Evolutionary conservation across 306 rosid species (phyloP), one percentile per base, ranked within the genome.

Genomic region (Casuarina cunninghamiana): DNA sequence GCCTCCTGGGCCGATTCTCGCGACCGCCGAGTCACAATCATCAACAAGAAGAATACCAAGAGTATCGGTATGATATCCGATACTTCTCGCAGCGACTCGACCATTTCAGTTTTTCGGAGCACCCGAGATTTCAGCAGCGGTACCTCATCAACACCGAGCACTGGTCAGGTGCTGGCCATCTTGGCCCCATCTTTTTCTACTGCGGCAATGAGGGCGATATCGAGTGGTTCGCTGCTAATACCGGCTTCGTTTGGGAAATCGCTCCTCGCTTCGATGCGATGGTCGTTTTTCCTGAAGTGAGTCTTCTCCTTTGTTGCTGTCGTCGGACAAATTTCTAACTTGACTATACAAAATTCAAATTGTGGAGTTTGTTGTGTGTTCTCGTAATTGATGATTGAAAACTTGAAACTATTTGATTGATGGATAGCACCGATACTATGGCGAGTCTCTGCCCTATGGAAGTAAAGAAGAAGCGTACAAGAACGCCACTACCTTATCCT

Each of bases 191-290:
- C 72, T 92, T 94, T 85, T 50, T 92, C 71, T 92, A 94, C 86
- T 91, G 96, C 76, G 98, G 98, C 73, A 94, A 94, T 77, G 98
- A 94, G 85, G 97, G 98, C 7, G 93, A 87, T 71, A 94, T 94
- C 79, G 86, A 65, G 2, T 94, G 97, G 98, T 94, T 94, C 83
- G 97, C 97, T 21, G 76, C 61, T 6, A 94, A 88, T 75, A 85
- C 96, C 26, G 97, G 98, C 62, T 94, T 94, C 82, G 79, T 94
- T 26, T 90, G 93, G 90, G 97, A 94, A 71, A 86, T 94, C 60
- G 98, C 98, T 1, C 96, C 96, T 53, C 86, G 26, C 3, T 93
- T 93, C 42, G 90, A 90, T 6, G 97, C 98, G 71, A 89, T 93
- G 96, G 86, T 93, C 26, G 82, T 93, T 76, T 93, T 93, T 15